Evolutionary conservation across 2,329 filamentous ascomycete genomes (phyloP), one percentile per base, ranked within the genome.

Genomic region (Colletotrichum sp.): DNA sequence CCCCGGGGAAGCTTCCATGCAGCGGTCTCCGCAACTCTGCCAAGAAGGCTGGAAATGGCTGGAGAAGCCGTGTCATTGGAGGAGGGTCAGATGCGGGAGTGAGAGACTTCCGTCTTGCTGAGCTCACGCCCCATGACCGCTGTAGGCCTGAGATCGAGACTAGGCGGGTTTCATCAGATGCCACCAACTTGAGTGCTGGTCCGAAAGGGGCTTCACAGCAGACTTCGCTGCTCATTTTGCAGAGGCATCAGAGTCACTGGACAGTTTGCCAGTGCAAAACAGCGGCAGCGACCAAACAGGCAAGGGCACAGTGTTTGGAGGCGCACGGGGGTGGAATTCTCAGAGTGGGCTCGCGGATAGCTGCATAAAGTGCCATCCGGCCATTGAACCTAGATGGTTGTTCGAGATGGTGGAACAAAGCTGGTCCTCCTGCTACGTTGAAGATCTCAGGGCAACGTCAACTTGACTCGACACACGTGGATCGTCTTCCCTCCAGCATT

Each of bases 381-480:
- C 72, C 72, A 70, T 60, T 76, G 55, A 72, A 55, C 64, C 66
- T 68, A 64, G 64, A 67, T 64, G 49, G 28, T 69, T 73, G 65
- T 79, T 78, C 81, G 82, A 84, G 81, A 79, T 80, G 80, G 80
- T 77, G 80, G 82, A 86, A 89, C 87, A 89, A 89, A 89, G 87
- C 86, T 84, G 83, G 77, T 77, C 79, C 78, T 79, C 77, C 78
- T 79, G 59, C 64, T 34, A 73, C 64, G 49, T 57, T 73, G 73
- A 65, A 52, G 26, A 73, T 69, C 44, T 73, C 64, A 69, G 73
- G 64, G 57, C 64, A 65, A 69, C 65, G 18, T 52, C 44, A 73
- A 82, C 84, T 87, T 86, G 88, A 90, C 89, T 90, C 89, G 89
- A 88, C 87, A 89, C 88, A 89, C 86, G 87, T 89, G 88, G 87